Evolutionary conservation across 2,329 filamentous ascomycete species (phyloP), one percentile per base, ranked within the genome.

Genomic region (Fusarium compactum): DNA sequence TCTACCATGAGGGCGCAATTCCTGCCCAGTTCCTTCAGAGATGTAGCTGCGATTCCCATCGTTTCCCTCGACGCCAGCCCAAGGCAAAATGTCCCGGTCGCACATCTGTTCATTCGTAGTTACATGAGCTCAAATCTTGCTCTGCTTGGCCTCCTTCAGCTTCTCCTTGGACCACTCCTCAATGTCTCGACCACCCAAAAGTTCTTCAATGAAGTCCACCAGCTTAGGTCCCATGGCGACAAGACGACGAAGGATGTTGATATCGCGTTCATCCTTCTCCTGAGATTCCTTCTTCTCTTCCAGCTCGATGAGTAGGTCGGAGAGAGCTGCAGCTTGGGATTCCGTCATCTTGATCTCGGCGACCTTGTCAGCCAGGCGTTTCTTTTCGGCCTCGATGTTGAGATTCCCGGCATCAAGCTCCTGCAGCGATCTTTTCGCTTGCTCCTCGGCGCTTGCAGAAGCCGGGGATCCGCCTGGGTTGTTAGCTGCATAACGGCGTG

Each of bases 351-450:
- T 45, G 1, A 44, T 10, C 27, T 47, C 29, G 2, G 22, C 38
- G 1, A n/a, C n/a, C 9, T 52, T 38, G 0, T 38, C 22, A 5
- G 32, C 41, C 2, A 66, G 32, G 14, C 34, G 11, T 1, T 6
- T 8, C 14, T 34, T 7, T n/a, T 46, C 45, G 1, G 18, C 22
- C 2, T 12, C 16, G 0, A 61, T 6, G 0, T 2, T 2, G 1
- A 2, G 18, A 2, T 29, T 15, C 1, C 48, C 55, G 0, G 47
- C 2, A 20, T 29, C 24, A 14, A 45, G 34, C 1, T 16, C 18
- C 10, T 27, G 25, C 25, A 24, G 24, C 24, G 24, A 24, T 24
- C 24, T 24, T 24, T 24, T 24, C 24, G 24, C 24, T 24, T 24
- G 24, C 24, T 24, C 24, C 24, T 4, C 25, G 9, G 25, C 25